Base-by-base conservation (phyloP, 257 asterid genomes). In the Verbascum thapsus region DNA sequence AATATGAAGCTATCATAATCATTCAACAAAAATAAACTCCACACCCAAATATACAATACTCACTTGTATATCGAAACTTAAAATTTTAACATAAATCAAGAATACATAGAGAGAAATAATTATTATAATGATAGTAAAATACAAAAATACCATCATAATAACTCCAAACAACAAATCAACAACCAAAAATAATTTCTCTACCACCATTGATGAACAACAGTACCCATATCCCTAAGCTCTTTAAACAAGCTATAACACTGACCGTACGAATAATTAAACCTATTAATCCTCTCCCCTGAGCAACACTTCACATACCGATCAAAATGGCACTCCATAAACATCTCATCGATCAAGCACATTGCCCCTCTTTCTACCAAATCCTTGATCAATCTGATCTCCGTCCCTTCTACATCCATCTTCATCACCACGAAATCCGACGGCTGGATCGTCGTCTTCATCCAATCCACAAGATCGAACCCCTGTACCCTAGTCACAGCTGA, bases 321-420 rank as follows among this genome's bases (percentile, higher is more conserved):
- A 41, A 75, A 80, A 61, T 83, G 86, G 38, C 90, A 83, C 53
- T 80, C 85, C 57, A 83, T 69, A 15, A 83, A 83, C 22, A 83
- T 45, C 53, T 83, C 89, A 45, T 83, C 89, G 7, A 80, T 77
- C 76, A 83, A 61, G 45, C 86, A 80, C n/a, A 83, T 68, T 10
- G 84, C 86, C 10, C 81, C 84, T 12, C 74, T 67, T 13, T 67
- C 71, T 4, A 66, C 47, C 67, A 83, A 26, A 7, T 74, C 75
- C 10, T 34, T 49, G 0, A 80, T 16, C 50, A 83, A 13, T 11
- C 38, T 35, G 15, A 80, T 67, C 64, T 83, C 86, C 1, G 84
- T 71, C 35, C 89, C 86, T 41, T 83, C 86, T 3, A 80, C 72
- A 42, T 83, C 90, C 81, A 83, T 83, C 60, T 83, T 83, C 81